Percentiles rank a stretch among this genome's conserved stretches.
phyloP scores from a whole-genome alignment of 2,329 filamentous ascomycete genomes.

The Xylaria sp. region DNA sequence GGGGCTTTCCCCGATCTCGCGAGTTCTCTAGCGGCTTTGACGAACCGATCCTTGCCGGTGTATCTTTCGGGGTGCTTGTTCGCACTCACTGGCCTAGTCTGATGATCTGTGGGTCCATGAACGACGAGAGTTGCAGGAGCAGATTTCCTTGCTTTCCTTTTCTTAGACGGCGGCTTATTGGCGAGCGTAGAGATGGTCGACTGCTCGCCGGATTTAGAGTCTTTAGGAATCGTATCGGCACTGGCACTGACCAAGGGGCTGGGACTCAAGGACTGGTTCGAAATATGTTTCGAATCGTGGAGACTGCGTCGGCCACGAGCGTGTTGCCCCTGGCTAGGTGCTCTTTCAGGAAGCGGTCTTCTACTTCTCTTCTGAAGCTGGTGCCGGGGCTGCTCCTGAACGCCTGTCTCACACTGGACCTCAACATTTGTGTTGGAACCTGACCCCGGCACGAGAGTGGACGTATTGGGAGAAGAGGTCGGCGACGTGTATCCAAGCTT shows the following conservation, averaged over 20 bases:
- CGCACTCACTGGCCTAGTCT: slow-evolving; percentile 19
- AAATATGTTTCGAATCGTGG: neutral
- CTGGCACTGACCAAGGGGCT: neutral
- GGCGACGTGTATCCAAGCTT: slow-evolving; percentile 51
- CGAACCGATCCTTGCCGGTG: slow-evolving; percentile 41
- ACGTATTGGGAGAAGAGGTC: slow-evolving; percentile 49
- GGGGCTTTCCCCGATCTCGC: slow-evolving; percentile 41
- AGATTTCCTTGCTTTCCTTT: slow-evolving; percentile 54
- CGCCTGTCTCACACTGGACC: neutral
- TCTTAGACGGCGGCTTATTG: slow-evolving; percentile 13
- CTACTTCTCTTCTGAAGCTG: slow-evolving; percentile 16
- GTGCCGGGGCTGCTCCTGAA: neutral
- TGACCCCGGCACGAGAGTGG: slow-evolving; percentile 47
- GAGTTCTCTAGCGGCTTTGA: slow-evolving; percentile 42
- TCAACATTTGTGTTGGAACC: slow-evolving; percentile 35
- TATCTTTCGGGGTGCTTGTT: slow-evolving; percentile 33
- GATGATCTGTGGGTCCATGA: slow-evolving; percentile 3
- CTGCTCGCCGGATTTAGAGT: neutral
- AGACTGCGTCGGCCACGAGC: neutral
- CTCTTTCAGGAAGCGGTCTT: slow-evolving; percentile 18
- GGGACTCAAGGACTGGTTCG: neutral
- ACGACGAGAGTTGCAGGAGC: slow-evolving; percentile 50
- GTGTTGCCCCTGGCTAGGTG: slow-evolving; percentile 9
- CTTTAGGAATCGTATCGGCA: neutral
- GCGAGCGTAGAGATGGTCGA: neutral